Base-by-base conservation (phyloP, 176 grass and related monocot genomes). In the Hyparrhenia diplandra region DNA sequence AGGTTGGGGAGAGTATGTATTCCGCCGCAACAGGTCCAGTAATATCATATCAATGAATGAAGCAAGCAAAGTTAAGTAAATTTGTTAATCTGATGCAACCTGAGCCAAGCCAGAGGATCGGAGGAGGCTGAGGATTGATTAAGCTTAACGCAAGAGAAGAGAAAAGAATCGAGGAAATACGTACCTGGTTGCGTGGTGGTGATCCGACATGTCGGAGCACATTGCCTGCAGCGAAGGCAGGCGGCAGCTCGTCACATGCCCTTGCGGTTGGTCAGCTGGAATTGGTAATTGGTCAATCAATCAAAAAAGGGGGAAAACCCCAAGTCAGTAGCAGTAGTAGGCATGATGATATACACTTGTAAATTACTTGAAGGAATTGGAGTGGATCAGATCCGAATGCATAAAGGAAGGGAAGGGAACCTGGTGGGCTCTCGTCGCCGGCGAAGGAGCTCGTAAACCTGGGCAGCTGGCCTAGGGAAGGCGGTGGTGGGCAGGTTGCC, bases 131-230 rank as follows among this genome's bases (percentile, higher is more conserved):
- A 64, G 28, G 25, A 30, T 63, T 63, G 62, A 31, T 32, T 31
- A 32, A 29, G 5, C 28, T 67, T 2, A 4, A 23, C 54, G 20
- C 9, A 37, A 37, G 3, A 20, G 32, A 17, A 10, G 32, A 6
- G 30, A 36, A 35, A 6, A 0, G 45, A 47, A 47, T n/a, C n/a
- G n/a, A n/a, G n/a, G n/a, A n/a, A n/a, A n/a, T n/a, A n/a, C n/a
- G 17, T 67, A 88, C 86, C 86, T 88, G 20, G 85, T 51, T 24
- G 78, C 10, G 55, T 81, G 46, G 24, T 39, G 74, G 32, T 82
- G 80, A 67, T 83, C 71, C 80, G 49, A 54, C 49, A 88, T 84
- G 80, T 73, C 74, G 46, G 80, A 30, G 81, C 67, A 67, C 74
- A 88, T 88, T 71, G 60, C 80, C 59, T 73, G 67, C 45, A 74